These are phyloP conservation scores for Erigeron canadensis DNA, from an alignment of 129 eudicot genomes.

Conservation along the genomic window DNA sequence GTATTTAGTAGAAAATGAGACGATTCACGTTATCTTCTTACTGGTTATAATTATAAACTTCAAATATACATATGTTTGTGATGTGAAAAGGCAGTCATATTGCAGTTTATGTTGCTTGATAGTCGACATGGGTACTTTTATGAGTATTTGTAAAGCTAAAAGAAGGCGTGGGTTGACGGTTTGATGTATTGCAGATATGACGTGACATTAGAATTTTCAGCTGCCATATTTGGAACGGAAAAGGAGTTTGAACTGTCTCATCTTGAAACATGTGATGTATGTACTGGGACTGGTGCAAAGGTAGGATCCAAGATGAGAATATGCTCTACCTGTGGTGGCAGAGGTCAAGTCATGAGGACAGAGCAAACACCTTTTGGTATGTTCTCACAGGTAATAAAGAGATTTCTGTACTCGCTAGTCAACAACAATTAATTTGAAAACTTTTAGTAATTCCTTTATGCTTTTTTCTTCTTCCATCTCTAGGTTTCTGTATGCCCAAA, in stretches of 20 bases:
- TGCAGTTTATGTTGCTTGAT: no score
- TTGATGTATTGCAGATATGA: conserved; percentile 69
- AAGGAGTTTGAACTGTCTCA: conserved; percentile 94
- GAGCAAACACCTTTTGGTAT: conserved; percentile 99
- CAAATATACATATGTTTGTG: no score
- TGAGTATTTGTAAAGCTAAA: conserved; percentile 4
- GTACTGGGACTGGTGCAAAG: conserved; percentile 94
- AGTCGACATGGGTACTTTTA: no score
- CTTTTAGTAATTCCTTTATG: not conserved
- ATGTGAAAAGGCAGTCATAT: no score
- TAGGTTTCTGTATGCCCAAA: conserved; percentile 96
- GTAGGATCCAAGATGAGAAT: conserved; percentile 90
- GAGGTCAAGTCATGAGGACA: conserved; percentile 99
- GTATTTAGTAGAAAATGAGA: not conserved
- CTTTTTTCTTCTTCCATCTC: not conserved
- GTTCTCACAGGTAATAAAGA: conserved; percentile 77
- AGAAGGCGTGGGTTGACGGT: conserved; percentile 16
- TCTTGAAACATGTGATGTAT: conserved; percentile 88
- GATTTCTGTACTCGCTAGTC: not conserved
- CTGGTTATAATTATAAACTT: not conserved
- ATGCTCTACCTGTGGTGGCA: conserved; percentile 97
- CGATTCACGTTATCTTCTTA: not conserved
- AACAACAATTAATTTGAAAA: not conserved
- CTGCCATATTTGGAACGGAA: conserved; percentile 88
- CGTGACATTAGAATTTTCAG: conserved; percentile 76